Conservation (phyloP, 75 land plant genomes). For the Ceratopteris richardii region DNA sequence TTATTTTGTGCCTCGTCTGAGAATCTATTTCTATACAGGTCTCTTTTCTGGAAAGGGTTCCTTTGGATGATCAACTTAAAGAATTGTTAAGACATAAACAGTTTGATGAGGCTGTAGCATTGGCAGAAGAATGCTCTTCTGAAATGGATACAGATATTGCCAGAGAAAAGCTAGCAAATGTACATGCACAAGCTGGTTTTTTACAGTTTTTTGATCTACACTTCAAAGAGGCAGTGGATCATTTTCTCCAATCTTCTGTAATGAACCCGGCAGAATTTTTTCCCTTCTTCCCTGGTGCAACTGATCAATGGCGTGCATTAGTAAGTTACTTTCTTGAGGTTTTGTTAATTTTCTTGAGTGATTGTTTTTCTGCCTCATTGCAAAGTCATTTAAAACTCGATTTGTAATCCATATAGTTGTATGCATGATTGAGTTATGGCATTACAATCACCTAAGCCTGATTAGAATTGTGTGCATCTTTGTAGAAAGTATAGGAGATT, state of each 20-base stretch:
- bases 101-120: constrained; percentile 58
- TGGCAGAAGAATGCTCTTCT: constrained; percentile 59
- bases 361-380: no score
- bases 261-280: constrained; percentile 90
- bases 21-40: constrained; percentile 40
- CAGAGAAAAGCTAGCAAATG: constrained; percentile 61
- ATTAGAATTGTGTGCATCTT: no score
- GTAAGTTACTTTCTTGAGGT: no score
- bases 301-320: constrained; percentile 85
- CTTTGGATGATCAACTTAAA: constrained; percentile 85
- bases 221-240: constrained; percentile 82
- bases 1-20: no score
- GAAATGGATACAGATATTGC: constrained; percentile 43
- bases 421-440: no score
- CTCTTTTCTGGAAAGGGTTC: constrained; percentile 52
- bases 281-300: constrained; percentile 84
- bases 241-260: constrained; percentile 72
- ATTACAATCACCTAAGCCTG: no score
- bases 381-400: no score
- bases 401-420: no score
- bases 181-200: constrained; percentile 96
- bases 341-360: no score
- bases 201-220: constrained; percentile 82
- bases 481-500: no score
- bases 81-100: constrained; percentile 78